Conservation (phyloP, 2,329 filamentous ascomycete species). For the Didymella pomorum region DNA sequence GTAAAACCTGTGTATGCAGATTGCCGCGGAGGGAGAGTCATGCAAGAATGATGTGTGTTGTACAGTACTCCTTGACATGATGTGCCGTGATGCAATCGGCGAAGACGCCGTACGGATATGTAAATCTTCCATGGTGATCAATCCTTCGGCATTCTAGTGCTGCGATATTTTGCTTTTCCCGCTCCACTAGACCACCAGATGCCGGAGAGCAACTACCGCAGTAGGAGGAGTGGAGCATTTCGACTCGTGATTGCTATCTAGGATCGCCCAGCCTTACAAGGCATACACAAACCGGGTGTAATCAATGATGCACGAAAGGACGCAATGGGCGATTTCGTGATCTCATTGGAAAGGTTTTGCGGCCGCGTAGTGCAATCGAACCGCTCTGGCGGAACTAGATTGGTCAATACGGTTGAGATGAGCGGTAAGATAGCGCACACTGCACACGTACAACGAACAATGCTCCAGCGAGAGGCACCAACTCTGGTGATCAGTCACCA, state of each 20-base stretch:
- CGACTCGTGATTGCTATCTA: background rate
- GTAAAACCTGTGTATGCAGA: slow-evolving; percentile 3
- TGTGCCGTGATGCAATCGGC: slow-evolving; percentile 3
- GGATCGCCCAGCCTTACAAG: slow-evolving; percentile 4
- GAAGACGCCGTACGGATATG: background rate
- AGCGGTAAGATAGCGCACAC: slow-evolving; percentile 2
- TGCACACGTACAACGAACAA: slow-evolving; percentile 15
- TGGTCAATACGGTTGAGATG: slow-evolving; percentile 2
- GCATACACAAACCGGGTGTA: slow-evolving; percentile 1
- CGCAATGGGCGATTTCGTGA: background rate
- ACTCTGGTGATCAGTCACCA: slow-evolving; percentile 9
- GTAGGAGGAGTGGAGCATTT: background rate
- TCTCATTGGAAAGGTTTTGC: slow-evolving; percentile 11
- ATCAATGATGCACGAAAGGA: slow-evolving; percentile 7
- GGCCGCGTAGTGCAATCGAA: slow-evolving; percentile 11
- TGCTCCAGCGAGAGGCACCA: slow-evolving; percentile 10
- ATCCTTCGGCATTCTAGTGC: background rate
- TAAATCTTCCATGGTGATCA: background rate
- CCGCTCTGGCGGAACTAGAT: slow-evolving; percentile 4
- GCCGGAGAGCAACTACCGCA: background rate
- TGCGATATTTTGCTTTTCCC: slow-evolving; percentile 5
- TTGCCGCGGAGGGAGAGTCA: slow-evolving; percentile 5
- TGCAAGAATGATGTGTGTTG: slow-evolving; percentile 10
- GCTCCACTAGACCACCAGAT: background rate
- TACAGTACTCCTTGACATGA: slow-evolving; percentile 4